These are phyloP conservation scores for Colletotrichum falcatum DNA, from an alignment of 2,329 filamentous ascomycete genomes.

Conservation along the genomic window DNA sequence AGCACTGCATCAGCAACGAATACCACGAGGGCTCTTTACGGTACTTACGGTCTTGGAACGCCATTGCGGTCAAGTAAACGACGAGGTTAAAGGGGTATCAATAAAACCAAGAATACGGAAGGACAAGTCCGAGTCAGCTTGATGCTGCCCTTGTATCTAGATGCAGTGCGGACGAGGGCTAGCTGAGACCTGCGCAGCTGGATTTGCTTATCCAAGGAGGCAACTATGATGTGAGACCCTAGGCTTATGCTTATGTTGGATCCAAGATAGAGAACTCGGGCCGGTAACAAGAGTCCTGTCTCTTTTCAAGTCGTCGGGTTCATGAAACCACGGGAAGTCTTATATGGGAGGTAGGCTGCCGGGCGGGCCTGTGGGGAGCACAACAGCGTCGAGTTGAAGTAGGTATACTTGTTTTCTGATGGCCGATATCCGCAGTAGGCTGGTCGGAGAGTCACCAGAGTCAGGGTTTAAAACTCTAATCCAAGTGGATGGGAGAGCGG, in stretches of 20 bases:
- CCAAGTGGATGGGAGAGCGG: not conserved
- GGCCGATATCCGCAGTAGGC: constrained; percentile 2
- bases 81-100: not conserved
- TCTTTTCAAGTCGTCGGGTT: not conserved
- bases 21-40: not conserved
- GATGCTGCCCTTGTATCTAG: not conserved
- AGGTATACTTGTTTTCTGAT: not conserved
- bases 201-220: not conserved
- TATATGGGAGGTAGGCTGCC: not conserved
- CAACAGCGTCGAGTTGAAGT: not conserved
- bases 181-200: constrained; percentile 35
- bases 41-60: constrained; percentile 36
- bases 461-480: not conserved
- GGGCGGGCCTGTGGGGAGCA: constrained; percentile 7
- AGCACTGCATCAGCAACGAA: constrained; percentile 11
- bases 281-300: not conserved
- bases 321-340: not conserved
- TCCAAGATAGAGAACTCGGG: not conserved
- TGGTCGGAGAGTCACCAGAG: not conserved
- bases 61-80: constrained; percentile 14
- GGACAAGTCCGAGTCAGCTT: no score
- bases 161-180: not conserved
- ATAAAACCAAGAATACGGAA: not conserved
- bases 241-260: not conserved
- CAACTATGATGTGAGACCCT: not conserved